Conservation (phyloP, 2,329 filamentous ascomycete species). For the Bipolaris sorokiniana region DNA sequence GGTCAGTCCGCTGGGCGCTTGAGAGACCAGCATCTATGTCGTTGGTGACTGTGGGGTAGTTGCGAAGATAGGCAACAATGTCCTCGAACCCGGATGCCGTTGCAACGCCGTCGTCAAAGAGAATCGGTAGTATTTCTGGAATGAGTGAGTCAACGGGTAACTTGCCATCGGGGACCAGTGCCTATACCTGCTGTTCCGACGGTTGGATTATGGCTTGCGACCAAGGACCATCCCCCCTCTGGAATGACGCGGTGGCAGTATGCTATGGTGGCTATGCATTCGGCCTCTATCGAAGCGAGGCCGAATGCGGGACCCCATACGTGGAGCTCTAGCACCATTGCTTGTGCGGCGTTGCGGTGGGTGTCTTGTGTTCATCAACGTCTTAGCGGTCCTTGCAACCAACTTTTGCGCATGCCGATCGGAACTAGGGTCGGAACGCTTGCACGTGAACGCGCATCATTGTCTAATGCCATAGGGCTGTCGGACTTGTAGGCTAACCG, state of each 20-base stretch:
- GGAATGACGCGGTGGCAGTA: conserved; percentile 72
- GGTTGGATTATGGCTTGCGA: conserved; percentile 64
- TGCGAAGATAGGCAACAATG: conserved; percentile 64
- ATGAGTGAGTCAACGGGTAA: conserved; percentile 2
- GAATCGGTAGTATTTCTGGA: conserved; percentile 62
- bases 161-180: not conserved
- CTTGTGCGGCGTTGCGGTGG: conserved; percentile 5
- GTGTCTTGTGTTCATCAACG: not conserved
- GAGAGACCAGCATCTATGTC: conserved; percentile 41
- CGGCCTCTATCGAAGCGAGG: conserved; percentile 86
- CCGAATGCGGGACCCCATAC: conserved; percentile 90
- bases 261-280: conserved; percentile 83
- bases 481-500: not conserved
- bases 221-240: conserved; percentile 52
- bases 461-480: not conserved
- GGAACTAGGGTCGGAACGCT: conserved; percentile 20
- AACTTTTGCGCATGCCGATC: conserved; percentile 15
- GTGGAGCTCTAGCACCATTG: conserved; percentile 73
- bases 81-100: conserved; percentile 67
- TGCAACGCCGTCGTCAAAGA: conserved; percentile 59
- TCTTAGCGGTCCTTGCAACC: not conserved
- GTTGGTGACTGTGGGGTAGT: conserved; percentile 31
- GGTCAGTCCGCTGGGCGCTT: conserved; percentile 46
- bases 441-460: conserved; percentile 32
- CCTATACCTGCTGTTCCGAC: conserved; percentile 66